phyloP scores from a whole-genome alignment of 225 moss, liverwort and hornwort genomes.

The Straminergon stramineum region DNA sequence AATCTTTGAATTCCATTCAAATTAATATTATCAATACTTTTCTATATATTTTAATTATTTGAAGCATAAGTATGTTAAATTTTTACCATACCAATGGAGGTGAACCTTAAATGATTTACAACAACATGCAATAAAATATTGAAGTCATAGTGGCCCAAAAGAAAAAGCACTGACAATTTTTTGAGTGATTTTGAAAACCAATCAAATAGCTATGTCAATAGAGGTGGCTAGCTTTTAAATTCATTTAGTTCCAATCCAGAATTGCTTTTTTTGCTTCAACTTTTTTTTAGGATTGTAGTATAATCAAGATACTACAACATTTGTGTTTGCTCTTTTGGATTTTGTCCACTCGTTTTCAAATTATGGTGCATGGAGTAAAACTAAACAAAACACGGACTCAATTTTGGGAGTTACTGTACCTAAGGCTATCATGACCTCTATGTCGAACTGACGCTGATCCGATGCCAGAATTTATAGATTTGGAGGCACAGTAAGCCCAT shows the following conservation, averaged over 20 bases:
- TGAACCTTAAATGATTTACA: not conserved
- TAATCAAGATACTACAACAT: not conserved
- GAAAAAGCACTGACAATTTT: not conserved
- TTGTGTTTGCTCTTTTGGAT: accelerated
- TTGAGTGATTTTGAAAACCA: no score
- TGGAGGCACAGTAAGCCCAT: not conserved
- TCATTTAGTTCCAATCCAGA: not conserved
- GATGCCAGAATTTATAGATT: not conserved
- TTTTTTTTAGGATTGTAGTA: not conserved
- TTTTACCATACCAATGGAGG: not conserved
- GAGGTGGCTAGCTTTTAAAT: not conserved
- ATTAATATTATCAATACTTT: not conserved
- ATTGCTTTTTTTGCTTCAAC: not conserved
- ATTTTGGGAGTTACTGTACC: not conserved
- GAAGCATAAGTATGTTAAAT: not conserved
- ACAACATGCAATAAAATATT: not conserved
- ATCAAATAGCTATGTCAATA: no score
- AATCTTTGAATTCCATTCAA: not conserved
- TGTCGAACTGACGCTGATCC: not conserved
- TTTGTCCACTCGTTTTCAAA: not conserved
- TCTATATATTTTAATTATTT: not conserved
- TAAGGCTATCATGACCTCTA: no score
- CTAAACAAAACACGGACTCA: not conserved
- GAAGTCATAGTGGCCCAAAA: not conserved
- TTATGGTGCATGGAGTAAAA: not conserved